Conservation (phyloP, 2,329 filamentous ascomycete genomes). For the Simplicillium aogashimaense region DNA sequence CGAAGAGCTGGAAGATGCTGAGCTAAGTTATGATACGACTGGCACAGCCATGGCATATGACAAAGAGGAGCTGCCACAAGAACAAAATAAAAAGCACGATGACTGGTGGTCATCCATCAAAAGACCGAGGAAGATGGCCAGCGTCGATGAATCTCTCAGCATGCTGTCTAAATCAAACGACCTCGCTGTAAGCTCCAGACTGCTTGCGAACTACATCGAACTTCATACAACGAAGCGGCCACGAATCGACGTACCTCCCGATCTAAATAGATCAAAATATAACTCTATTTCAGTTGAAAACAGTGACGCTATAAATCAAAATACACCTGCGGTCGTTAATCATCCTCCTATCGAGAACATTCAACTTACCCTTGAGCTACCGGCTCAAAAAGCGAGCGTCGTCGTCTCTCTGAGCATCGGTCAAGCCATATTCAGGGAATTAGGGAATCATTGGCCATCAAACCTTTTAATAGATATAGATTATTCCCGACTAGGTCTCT, state of each 20-base stretch:
- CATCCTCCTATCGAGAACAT: no score
- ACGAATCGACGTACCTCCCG: conserved; percentile 4
- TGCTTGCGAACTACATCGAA: conserved; percentile 21
- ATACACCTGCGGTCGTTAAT: no score
- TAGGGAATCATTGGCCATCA: conserved; percentile 37
- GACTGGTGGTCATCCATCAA: not conserved
- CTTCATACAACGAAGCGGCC: conserved; percentile 17
- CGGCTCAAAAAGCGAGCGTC: conserved; percentile 18
- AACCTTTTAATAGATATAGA: conserved; percentile 52
- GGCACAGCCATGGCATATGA: no score
- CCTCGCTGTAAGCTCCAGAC: conserved; percentile 13
- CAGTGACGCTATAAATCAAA: no score
- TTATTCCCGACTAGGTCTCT: conserved; percentile 23
- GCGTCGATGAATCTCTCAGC: not conserved
- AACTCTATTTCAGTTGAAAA: no score
- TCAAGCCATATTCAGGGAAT: conserved; percentile 34
- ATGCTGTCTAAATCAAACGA: conserved; percentile 10
- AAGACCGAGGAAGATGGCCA: not conserved
- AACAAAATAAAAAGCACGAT: no score
- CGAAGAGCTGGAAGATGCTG: no score
- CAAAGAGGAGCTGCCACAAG: no score
- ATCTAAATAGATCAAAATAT: no score
- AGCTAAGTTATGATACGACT: no score
- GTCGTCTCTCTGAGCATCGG: conserved; percentile 42
- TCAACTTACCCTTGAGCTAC: not conserved